These are phyloP conservation scores for Trichocomaceae sp. DNA, from an alignment of 2,329 filamentous ascomycete species.

Conservation along the genomic window DNA sequence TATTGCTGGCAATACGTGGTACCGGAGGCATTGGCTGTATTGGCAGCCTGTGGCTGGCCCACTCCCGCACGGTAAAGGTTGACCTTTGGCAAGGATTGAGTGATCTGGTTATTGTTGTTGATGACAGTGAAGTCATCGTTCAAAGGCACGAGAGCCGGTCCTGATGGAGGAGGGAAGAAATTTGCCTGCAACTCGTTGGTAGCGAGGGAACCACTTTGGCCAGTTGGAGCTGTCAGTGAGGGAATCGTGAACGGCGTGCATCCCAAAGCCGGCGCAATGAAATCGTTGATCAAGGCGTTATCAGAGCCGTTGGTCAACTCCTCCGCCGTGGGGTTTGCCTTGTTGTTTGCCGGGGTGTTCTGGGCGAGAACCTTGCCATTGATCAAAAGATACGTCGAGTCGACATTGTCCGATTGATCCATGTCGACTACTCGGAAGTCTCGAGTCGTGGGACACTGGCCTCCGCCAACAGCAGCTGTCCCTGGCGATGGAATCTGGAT, in stretches of 20 bases:
- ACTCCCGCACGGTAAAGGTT: not conserved
- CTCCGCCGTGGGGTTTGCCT: not conserved
- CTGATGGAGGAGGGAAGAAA: not conserved
- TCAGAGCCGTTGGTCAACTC: not conserved
- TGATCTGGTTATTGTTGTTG: not conserved
- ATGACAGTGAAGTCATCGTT: not conserved
- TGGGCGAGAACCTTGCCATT: not conserved
- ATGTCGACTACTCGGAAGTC: not conserved
- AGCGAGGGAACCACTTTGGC: not conserved
- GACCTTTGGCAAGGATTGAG: not conserved
- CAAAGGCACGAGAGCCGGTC: not conserved
- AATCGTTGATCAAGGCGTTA: not conserved
- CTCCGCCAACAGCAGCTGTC: not conserved
- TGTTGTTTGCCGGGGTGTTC: not conserved
- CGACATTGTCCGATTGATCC: not conserved
- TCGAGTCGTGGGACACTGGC: not conserved
- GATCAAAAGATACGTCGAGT: not conserved
- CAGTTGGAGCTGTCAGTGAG: not conserved
- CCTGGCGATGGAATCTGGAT: not conserved
- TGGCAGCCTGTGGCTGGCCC: not conserved
- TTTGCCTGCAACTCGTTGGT: not conserved
- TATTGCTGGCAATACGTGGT: not conserved
- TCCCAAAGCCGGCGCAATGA: not conserved
- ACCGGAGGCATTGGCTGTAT: not conserved
- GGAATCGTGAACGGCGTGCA: not conserved